Percentiles rank a stretch among this genome's conserved stretches.
Conservation (phyloP, 768 basidiomycete species). For the Russula emetica region DNA sequence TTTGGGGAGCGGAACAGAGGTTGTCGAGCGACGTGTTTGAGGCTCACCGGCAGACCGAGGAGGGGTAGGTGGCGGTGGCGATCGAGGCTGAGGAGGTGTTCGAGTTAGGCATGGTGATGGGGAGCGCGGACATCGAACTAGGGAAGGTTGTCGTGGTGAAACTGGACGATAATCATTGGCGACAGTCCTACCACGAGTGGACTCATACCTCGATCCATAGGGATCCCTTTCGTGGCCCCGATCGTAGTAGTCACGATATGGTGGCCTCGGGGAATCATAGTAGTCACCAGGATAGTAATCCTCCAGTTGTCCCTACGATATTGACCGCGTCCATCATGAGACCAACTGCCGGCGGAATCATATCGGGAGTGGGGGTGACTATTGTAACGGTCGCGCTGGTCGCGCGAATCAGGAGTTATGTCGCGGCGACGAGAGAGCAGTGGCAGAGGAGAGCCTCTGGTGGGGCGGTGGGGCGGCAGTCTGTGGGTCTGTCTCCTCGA, state of each 20-base stretch:
- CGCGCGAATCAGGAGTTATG: slow-evolving; percentile 18
- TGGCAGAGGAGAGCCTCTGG: slow-evolving; percentile 17
- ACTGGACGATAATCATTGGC: slow-evolving; percentile 28
- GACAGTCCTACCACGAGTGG: slow-evolving; percentile 6
- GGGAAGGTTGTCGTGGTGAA: slow-evolving; percentile 28
- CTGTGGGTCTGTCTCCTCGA: slow-evolving; percentile 25
- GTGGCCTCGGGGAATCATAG: slow-evolving; percentile 20
- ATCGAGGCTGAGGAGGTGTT: slow-evolving; percentile 26
- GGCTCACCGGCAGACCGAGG: slow-evolving; percentile 24
- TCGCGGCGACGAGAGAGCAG: slow-evolving; percentile 19
- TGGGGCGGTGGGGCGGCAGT: slow-evolving; percentile 21
- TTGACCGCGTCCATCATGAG: slow-evolving; percentile 18
- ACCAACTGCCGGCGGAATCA: slow-evolving; percentile 19
- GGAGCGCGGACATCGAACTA: slow-evolving; percentile 22
- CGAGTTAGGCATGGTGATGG: slow-evolving; percentile 28
- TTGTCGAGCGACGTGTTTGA: slow-evolving; percentile 33
- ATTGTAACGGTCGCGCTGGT: slow-evolving; percentile 5
- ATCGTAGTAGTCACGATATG: slow-evolving; percentile 16
- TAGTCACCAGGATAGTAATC: slow-evolving; percentile 12
- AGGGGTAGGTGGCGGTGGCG: slow-evolving; percentile 29
- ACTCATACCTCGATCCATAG: slow-evolving; percentile 18
- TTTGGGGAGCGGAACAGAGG: slow-evolving; percentile 32
- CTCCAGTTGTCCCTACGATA: slow-evolving; percentile 17
- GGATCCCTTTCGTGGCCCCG: slow-evolving; percentile 22
- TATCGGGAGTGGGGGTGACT: slow-evolving; percentile 8